Conservation (phyloP, 1,139 yeast species). For the Blastobotrys serpentis region DNA sequence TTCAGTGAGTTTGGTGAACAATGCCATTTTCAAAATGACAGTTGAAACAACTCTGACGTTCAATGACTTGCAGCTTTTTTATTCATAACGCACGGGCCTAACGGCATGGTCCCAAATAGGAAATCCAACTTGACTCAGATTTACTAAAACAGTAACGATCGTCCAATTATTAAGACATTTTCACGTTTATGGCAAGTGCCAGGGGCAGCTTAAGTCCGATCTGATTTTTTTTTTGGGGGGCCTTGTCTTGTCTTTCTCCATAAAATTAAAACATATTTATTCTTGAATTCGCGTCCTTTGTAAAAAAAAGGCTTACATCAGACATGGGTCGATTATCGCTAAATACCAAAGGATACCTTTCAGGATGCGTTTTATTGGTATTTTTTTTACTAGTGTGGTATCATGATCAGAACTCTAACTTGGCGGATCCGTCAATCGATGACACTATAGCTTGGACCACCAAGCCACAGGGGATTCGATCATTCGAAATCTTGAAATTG, state of each 20-base stretch:
- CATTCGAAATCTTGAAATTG: neutral
- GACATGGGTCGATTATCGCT: constrained; percentile 2
- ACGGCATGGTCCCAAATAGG: neutral
- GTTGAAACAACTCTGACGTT: neutral
- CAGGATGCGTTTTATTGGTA: neutral
- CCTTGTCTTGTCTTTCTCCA: too few relatives aligned
- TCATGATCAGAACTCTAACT: constrained; percentile 5
- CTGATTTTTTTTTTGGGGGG: too few relatives aligned
- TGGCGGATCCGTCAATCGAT: constrained; percentile 5
- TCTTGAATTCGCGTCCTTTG: too few relatives aligned
- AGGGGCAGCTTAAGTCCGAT: too few relatives aligned
- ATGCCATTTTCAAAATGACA: neutral
- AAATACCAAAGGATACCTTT: constrained; percentile 2
- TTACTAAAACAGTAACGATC: too few relatives aligned
- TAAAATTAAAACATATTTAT: too few relatives aligned
- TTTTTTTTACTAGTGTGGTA: neutral
- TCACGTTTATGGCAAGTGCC: too few relatives aligned
- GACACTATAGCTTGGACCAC: constrained; percentile 8
- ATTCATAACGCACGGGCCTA: neutral
- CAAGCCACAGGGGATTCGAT: neutral
- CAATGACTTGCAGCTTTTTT: neutral
- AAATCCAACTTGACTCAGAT: too few relatives aligned
- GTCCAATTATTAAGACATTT: too few relatives aligned
- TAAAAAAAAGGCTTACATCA: too few relatives aligned
- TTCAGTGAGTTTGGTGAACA: neutral